Evolutionary conservation across 2,329 filamentous ascomycete genomes (phyloP), one percentile per base, ranked within the genome.

Genomic region (Stagonosporopsis vannaccii): DNA sequence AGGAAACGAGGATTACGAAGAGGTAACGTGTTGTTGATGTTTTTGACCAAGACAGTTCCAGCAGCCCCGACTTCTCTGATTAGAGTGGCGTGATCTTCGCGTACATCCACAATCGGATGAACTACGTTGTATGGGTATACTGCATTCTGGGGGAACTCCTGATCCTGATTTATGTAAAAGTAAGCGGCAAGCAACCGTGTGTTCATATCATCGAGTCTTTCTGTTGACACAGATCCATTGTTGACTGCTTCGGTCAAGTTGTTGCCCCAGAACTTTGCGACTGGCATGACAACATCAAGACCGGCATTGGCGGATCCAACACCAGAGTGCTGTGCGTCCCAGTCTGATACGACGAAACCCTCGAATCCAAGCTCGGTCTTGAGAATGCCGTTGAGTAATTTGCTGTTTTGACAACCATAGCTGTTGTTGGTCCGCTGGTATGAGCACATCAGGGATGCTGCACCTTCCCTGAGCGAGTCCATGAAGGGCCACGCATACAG

Each of bases 401-500:
- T 67, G 33, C 56, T 62, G 56, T 75, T 76, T 42, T 75, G 64
- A 30, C 74, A 76, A 3, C 63, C 68, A 33, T 73, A 72, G 4
- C 65, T 67, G 35, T 68, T 66, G 48, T 76, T 74, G 8, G 65
- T 56, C 15, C 68, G 60, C 25, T 80, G 69, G 42, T 80, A 79
- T 0, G 75, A 77, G 60, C 87, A 89, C 87, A 89, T 89, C 23
- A 88, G 72, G 0, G 81, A 84, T 0, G 77, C 84, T 0, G 81
- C 82, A 2, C 85, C 86, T 11, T 85, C 85, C 20, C 74, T 78
- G 2, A 89, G 71, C 0, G 84, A 81, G 54, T 89, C 83, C 67
- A 84, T 81, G 56, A 89, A 90, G 0, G 87, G 87, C 80, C 84
- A 89, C 2, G 85, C 78, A 48, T 90, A 90, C n/a, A 85, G 77